These are phyloP conservation scores for Agroathelia rolfsii DNA, from an alignment of 1,284 basidiomycete species.

Conservation along the genomic window DNA sequence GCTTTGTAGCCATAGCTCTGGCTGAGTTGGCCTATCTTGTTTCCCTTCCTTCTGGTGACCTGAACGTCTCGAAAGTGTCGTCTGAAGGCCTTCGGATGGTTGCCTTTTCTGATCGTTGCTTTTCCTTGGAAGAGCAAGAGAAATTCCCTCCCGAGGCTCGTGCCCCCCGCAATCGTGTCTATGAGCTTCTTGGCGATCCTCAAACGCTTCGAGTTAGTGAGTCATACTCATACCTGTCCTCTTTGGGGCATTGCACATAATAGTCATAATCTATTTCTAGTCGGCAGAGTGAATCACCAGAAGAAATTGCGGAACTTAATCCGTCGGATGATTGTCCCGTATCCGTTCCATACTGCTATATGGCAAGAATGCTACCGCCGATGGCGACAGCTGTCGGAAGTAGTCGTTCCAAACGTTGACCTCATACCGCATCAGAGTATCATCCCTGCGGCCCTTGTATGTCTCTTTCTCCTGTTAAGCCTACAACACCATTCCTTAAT, in stretches of 20 bases:
- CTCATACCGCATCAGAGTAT: slow-evolving; percentile 24
- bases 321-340: slow-evolving; percentile 52
- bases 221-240: slow-evolving; percentile 16
- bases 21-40: slow-evolving; percentile 66
- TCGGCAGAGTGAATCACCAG: slow-evolving; percentile 68
- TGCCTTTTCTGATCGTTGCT: slow-evolving; percentile 53
- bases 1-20: slow-evolving; percentile 52
- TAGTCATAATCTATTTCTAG: slow-evolving; percentile 6
- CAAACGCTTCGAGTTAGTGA: slow-evolving; percentile 56
- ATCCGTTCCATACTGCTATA: slow-evolving; percentile 58
- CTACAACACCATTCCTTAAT: slow-evolving; percentile 1
- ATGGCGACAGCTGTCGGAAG: slow-evolving; percentile 48
- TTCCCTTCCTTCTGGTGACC: slow-evolving; percentile 58
- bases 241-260: slow-evolving; percentile 2
- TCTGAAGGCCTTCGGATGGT: slow-evolving; percentile 59
- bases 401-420: slow-evolving; percentile 25
- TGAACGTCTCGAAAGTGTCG: slow-evolving; percentile 53
- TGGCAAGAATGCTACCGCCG: slow-evolving; percentile 77
- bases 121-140: slow-evolving; percentile 39
- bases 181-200: slow-evolving; percentile 70
- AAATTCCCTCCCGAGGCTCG: slow-evolving; percentile 48
- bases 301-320: slow-evolving; percentile 70
- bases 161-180: slow-evolving; percentile 59
- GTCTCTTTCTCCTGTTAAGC: slow-evolving; percentile 18
- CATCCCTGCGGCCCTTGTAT: slow-evolving; percentile 30